Percentiles rank a stretch among this genome's conserved stretches.
Evolutionary conservation across 2,329 filamentous ascomycete genomes (phyloP).

Genomic region (Amauroascus verrucosus): DNA sequence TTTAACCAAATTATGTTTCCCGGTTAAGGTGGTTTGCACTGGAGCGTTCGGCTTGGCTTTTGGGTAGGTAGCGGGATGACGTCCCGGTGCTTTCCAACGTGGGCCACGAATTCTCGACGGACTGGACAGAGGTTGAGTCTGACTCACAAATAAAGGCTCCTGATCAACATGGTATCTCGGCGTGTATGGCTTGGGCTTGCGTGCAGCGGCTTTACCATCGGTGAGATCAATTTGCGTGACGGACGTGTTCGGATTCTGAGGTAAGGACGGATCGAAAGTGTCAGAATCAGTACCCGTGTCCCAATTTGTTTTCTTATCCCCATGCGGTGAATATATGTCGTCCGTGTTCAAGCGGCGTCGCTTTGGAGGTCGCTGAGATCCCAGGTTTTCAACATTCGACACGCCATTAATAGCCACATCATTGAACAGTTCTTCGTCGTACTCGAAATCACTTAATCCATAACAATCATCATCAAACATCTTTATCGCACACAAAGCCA

Average conservation of each 20-base stretch:
- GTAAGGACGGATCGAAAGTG: background rate
- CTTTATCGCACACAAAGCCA: slow-evolving; percentile 7
- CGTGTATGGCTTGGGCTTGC: slow-evolving; percentile 34
- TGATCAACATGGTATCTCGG: slow-evolving; percentile 32
- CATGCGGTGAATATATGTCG: background rate
- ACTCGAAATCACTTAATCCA: slow-evolving; percentile 25
- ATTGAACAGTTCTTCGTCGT: slow-evolving; percentile 16
- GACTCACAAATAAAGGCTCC: slow-evolving; percentile 39
- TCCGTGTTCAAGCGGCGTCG: slow-evolving; percentile 25
- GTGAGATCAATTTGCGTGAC: background rate
- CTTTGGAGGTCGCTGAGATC: slow-evolving; percentile 26
- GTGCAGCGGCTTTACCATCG: slow-evolving; percentile 16
- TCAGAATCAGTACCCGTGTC: background rate
- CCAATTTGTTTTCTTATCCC: background rate
- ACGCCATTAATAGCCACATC: background rate
- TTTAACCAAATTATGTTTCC: background rate
- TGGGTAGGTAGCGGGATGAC: background rate
- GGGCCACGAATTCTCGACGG: slow-evolving; percentile 44
- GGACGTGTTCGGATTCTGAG: background rate
- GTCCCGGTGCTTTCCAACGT: slow-evolving; percentile 38
- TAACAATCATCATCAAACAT: slow-evolving; percentile 26
- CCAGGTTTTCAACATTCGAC: slow-evolving; percentile 11
- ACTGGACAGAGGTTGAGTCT: slow-evolving; percentile 41
- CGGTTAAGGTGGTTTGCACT: background rate
- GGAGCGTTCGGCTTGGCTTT: background rate